Evolutionary conservation across 106 monocot species (phyloP), one percentile per base, ranked within the genome.

Genomic region (Dioscorea zingiberensis): DNA sequence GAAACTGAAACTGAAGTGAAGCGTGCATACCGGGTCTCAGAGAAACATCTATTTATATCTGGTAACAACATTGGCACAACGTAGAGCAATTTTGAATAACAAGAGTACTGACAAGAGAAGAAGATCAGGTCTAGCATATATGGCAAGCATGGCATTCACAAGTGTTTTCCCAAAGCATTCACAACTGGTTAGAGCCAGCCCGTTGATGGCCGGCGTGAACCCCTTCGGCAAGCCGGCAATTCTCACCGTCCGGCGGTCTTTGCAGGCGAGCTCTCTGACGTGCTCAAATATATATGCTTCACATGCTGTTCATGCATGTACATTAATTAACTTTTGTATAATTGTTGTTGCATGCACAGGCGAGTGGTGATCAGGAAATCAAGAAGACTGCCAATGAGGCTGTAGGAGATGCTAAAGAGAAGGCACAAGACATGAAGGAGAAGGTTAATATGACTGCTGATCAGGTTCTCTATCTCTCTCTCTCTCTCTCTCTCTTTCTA

Each of bases 341-440:
- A 44, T 44, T 56, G 8, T 17, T 30, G 3, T 21, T 29, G 3
- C 2, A 49, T 57, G 21, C 11, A 28, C 18, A 59, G 58, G 51
- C 21, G 23, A 74, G 21, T 6, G 75, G 60, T 26, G 75, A 68
- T 4, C 61, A 44, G 19, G 77, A 70, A n/a, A 64, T 65, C 0
- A 38, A 57, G n/a, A 46, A 69, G 64, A 28, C 55, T 8, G 64
- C 70, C 11, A 77, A 71, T 22, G 77, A 77, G 25, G 64, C 69
- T 19, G 16, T 47, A 0, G 23, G 7, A 2, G 77, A 77, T 59
- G 59, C 65, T n/a, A 77, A 70, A 47, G 65, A 77, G 77, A 77
- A 64, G 18, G 77, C 64, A 1, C 58, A 70, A 38, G 70, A 77
- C 21, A 58, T 76, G 8, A 58, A 70, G 25, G 77, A 32, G 44